Conservation (phyloP, 2,329 filamentous ascomycete genomes). For the Verticillium zaregamsianum region DNA sequence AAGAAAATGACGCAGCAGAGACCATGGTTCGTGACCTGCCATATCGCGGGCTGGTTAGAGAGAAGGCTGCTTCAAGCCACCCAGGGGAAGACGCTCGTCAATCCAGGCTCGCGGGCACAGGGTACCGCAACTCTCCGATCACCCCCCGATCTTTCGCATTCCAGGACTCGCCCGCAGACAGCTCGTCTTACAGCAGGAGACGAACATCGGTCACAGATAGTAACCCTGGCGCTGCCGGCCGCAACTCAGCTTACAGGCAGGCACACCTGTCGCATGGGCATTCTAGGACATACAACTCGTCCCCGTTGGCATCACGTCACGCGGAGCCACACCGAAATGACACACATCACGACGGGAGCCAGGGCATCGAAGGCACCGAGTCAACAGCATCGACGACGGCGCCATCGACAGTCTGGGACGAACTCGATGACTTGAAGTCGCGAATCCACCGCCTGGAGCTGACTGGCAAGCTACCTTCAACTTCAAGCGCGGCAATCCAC, state of each 20-base stretch:
- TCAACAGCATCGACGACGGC: conserved; percentile 85
- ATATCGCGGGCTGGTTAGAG: conserved; percentile 37
- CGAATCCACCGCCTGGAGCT: conserved; percentile 86
- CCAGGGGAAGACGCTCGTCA: conserved; percentile 32
- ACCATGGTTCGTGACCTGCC: conserved; percentile 36
- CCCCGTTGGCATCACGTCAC: conserved; percentile 50
- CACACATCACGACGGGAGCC: conserved; percentile 25
- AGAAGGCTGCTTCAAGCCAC: conserved; percentile 35
- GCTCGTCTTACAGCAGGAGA: conserved; percentile 21
- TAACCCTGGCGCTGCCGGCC: conserved; percentile 32
- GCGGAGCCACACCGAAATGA: conserved; percentile 32
- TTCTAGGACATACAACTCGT: conserved; percentile 51
- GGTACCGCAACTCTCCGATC: conserved; percentile 37
- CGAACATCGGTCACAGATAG: conserved; percentile 47
- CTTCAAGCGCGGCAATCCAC: conserved; percentile 75
- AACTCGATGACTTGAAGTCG: conserved; percentile 91
- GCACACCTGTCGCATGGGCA: conserved; percentile 30
- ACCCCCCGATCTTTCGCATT: conserved; percentile 45
- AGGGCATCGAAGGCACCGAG: conserved; percentile 65
- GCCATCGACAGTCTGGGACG: conserved; percentile 94
- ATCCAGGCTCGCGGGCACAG: conserved; percentile 22
- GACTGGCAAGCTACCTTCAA: conserved; percentile 80
- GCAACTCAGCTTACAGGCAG: conserved; percentile 40
- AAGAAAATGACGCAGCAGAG: conserved; percentile 38
- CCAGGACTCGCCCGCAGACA: conserved; percentile 33